Conservation (phyloP, 2,329 filamentous ascomycete genomes). For the Aspergillus calidoustus region DNA sequence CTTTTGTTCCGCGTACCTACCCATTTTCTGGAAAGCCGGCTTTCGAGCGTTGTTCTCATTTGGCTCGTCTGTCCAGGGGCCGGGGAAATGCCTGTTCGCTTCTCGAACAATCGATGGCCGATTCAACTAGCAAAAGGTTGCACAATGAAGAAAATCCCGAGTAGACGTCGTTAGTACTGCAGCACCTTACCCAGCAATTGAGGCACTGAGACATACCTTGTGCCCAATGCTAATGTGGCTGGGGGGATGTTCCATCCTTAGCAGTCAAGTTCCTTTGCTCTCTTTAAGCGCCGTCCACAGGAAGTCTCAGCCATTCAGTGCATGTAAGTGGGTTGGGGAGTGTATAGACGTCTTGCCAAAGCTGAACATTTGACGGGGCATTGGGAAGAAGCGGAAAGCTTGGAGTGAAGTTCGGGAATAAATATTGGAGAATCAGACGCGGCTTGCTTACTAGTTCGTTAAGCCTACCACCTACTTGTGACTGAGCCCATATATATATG, state of each 20-base stretch:
- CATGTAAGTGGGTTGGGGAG: background rate
- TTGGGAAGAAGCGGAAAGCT: background rate
- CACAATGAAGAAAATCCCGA: slow-evolving; percentile 1
- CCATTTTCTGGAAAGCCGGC: slow-evolving; percentile 10
- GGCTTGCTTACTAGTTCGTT: background rate
- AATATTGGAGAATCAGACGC: background rate
- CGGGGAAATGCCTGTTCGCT: slow-evolving; percentile 2
- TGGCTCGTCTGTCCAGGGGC: background rate
- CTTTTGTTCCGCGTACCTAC: slow-evolving; percentile 14
- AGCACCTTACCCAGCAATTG: background rate
- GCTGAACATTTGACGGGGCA: background rate
- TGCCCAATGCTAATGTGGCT: background rate
- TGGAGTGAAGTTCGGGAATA: background rate
- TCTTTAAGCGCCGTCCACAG: background rate
- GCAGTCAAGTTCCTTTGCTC: background rate
- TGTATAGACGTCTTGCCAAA: background rate
- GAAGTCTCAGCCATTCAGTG: background rate
- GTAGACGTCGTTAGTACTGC: background rate
- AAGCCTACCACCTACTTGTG: background rate
- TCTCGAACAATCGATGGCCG: slow-evolving; percentile 7
- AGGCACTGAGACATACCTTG: background rate
- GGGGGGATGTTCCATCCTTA: background rate
- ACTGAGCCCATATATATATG: too few species aligned
- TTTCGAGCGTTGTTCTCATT: background rate
- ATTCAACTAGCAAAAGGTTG: background rate